phyloP scores from a whole-genome alignment of 2,329 filamentous ascomycete species.

The Didymella pinodella region DNA sequence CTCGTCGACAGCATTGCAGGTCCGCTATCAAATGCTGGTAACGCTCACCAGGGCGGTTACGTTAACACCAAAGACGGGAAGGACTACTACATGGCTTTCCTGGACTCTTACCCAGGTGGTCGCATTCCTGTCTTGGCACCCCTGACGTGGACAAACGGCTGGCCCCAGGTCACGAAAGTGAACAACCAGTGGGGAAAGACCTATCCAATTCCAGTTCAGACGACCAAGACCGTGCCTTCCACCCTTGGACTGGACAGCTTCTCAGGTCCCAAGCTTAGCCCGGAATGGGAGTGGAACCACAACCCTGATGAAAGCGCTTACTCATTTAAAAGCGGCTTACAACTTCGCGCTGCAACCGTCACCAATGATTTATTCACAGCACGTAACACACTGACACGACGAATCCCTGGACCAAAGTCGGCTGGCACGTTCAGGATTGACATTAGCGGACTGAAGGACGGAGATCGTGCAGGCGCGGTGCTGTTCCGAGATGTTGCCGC shows the following conservation, averaged over 20 bases:
- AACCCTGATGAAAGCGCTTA: conserved; percentile 63
- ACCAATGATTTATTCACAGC: conserved; percentile 60
- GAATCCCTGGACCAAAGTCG: conserved; percentile 53
- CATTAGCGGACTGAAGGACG: conserved; percentile 58
- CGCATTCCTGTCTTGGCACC: conserved; percentile 66
- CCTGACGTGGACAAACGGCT: conserved; percentile 61
- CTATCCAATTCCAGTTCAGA: conserved; percentile 51
- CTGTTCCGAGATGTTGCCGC: conserved; percentile 63
- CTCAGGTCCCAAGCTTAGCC: conserved; percentile 51
- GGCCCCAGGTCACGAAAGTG: conserved; percentile 55
- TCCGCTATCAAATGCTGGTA: conserved; percentile 57
- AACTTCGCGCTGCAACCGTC: conserved; percentile 59
- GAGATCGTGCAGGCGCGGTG: conserved; percentile 62
- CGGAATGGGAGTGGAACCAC: conserved; percentile 69
- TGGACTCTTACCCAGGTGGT: conserved; percentile 64
- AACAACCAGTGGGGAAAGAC: conserved; percentile 59
- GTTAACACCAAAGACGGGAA: conserved; percentile 60
- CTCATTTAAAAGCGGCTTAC: conserved; percentile 56
- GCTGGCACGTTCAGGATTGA: conserved; percentile 61
- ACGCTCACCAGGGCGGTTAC: conserved; percentile 64
- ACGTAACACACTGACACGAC: conserved; percentile 54
- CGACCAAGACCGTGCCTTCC: conserved; percentile 40
- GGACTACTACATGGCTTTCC: conserved; percentile 69
- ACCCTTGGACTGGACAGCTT: conserved; percentile 59
- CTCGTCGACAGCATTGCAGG: conserved; percentile 55